phyloP scores from a whole-genome alignment of 2,329 filamentous ascomycete species.

The Escovopsis weberi region DNA sequence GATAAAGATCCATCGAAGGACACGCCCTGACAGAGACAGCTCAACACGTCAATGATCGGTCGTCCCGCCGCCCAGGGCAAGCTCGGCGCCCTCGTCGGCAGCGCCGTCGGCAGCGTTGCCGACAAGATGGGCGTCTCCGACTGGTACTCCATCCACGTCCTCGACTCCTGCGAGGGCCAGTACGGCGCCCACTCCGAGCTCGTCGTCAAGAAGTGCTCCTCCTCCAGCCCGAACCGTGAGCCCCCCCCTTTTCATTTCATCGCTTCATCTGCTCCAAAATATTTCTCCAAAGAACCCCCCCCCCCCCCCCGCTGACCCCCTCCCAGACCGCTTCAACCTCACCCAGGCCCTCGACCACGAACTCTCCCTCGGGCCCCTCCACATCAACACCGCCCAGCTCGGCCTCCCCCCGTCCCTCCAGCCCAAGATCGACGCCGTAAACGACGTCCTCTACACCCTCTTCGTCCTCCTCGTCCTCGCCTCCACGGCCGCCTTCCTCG shows the following conservation, averaged over 20 bases:
- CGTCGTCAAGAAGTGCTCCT: conserved; percentile 31
- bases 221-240: conserved; percentile 14
- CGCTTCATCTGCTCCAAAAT: neutral
- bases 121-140: conserved; percentile 31
- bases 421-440: conserved; percentile 33
- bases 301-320: neutral
- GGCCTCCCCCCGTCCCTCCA: conserved; percentile 29
- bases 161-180: conserved; percentile 31
- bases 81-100: conserved; percentile 25
- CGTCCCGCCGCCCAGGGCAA: conserved; percentile 22
- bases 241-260: neutral
- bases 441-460: conserved; percentile 30
- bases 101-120: conserved; percentile 25
- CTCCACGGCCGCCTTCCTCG: conserved; percentile 26
- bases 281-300: neutral
- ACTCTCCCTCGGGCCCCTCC: conserved; percentile 28
- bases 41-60: conserved; percentile 26
- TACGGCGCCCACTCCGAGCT: conserved; percentile 23
- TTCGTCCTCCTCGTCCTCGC: conserved; percentile 35
- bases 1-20: neutral
- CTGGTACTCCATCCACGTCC: conserved; percentile 38
- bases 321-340: conserved; percentile 29
- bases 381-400: conserved; percentile 31
- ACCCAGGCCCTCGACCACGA: conserved; percentile 31
- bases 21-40: conserved; percentile 10